A percentile compares a stretch with the other conserved stretches of the same genome.
Evolutionary conservation across 345 rosid species (phyloP).

Genomic region (Acer negundo): DNA sequence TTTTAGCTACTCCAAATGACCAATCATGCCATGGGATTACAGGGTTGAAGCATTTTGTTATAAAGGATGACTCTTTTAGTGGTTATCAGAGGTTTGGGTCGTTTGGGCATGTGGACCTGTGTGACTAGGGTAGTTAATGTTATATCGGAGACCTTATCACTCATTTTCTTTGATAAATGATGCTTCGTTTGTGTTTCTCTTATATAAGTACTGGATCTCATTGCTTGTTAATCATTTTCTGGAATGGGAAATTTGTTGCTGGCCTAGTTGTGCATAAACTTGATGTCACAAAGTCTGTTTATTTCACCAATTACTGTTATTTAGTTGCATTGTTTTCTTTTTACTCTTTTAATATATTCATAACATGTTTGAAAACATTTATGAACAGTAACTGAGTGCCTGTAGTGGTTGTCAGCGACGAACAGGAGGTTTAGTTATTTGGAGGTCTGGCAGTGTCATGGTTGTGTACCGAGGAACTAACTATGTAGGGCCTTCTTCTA

Average conservation of each 20-base stretch:
- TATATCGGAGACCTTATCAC: not conserved
- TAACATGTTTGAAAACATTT: not conserved
- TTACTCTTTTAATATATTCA: not conserved
- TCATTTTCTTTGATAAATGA: not conserved
- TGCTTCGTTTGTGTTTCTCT: not conserved
- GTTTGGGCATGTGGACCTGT: not conserved
- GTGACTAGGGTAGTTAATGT: not conserved
- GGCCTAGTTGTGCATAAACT: not conserved
- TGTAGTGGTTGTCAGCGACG: constrained; percentile 77
- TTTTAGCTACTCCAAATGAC: not conserved
- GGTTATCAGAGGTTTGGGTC: not conserved
- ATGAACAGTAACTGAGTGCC: constrained; percentile 30
- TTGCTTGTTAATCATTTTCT: not conserved
- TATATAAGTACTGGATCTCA: not conserved
- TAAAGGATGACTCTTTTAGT: not conserved
- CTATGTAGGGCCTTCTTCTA: constrained; percentile 67
- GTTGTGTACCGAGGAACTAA: constrained; percentile 82
- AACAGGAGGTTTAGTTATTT: constrained; percentile 90
- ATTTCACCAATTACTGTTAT: not conserved
- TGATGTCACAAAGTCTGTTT: constrained; percentile 7
- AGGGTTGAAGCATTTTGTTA: not conserved
- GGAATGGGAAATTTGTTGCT: not conserved
- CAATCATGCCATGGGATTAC: not conserved
- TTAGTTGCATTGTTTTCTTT: not conserved
- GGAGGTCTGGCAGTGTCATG: constrained; percentile 99